Base-by-base conservation (phyloP, 2,329 filamentous ascomycete genomes). In the Fusarium torulosum region DNA sequence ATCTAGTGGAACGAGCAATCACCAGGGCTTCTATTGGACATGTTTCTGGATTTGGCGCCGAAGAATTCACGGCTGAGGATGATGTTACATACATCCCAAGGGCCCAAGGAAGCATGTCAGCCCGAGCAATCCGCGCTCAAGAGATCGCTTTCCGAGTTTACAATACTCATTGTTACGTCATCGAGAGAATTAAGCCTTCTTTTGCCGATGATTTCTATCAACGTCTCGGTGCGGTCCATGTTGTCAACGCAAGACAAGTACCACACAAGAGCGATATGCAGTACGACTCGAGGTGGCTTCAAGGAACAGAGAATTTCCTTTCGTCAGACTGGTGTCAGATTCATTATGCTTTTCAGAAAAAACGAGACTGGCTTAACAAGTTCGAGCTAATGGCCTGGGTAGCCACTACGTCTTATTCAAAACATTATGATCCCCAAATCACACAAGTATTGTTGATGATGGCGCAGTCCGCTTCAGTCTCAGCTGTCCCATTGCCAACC, bases 11-110 rank as follows among this genome's bases (percentile, higher is more conserved):
- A 7, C 56, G 69, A 25, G 62, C 59, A 1, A 66, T 71, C 9
- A 46, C 63, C 11, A 52, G 68, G 27, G 52, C 33, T 11, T 63
- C 69, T 7, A 19, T 50, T 1, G 52, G 51, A 4, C 56, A 55
- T 1, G 45, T 70, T 1, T 69, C 66, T 2, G 63, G 61, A 0
- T 75, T 53, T 40, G 74, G 73, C 0, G 71, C 70, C 0, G 74
- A 75, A 41, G 58, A 51, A 2, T 63, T 66, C 11, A 63, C 55
- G 2, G 43, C 33, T 1, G 7, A 54, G 0, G 4, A 62, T 17
- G 72, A 75, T 43, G 19, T 21, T 0, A 29, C 2, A 11, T 74
- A 74, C 14, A 8, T 3, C 2, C 11, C 55, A 2, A 66, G 72
- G 33, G 66, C 69, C 6, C 13, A 13, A 2, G 27, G 14, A 5